Percentiles rank a stretch among this genome's conserved stretches.
These are phyloP conservation scores for Paxillus ammoniavirescens DNA, from an alignment of 768 basidiomycete genomes.

Conservation along the genomic window DNA sequence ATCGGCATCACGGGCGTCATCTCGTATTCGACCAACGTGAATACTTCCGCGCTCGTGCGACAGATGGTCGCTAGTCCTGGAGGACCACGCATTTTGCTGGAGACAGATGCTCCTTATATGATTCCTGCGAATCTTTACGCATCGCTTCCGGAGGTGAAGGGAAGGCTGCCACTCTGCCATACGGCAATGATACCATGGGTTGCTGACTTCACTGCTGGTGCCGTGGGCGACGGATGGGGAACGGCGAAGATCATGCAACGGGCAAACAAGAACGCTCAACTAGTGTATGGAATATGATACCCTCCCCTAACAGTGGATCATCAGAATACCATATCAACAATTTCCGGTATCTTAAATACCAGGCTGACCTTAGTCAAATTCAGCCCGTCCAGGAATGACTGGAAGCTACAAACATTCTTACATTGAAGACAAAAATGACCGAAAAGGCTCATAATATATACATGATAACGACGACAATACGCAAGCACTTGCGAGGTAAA, in stretches of 20 bases:
- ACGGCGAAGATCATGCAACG: slow-evolving; percentile 56
- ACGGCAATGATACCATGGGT: slow-evolving; percentile 87
- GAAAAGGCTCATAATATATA: neutral
- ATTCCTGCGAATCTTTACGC: slow-evolving; percentile 71
- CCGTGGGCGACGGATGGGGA: slow-evolving; percentile 45
- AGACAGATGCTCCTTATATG: slow-evolving; percentile 91
- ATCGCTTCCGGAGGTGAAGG: slow-evolving; percentile 49
- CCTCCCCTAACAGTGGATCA: neutral
- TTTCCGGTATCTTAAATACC: too few relatives aligned
- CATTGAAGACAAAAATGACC: neutral
- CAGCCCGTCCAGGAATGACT: neutral
- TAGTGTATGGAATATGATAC: slow-evolving; percentile 54
- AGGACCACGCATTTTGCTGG: slow-evolving; percentile 57
- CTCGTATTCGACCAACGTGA: slow-evolving; percentile 71
- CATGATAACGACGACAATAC: neutral
- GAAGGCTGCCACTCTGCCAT: slow-evolving; percentile 69
- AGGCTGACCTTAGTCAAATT: too few relatives aligned
- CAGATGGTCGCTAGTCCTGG: slow-evolving; percentile 38
- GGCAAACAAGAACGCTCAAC: slow-evolving; percentile 62
- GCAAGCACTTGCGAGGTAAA: too few relatives aligned
- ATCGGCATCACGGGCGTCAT: slow-evolving; percentile 89
- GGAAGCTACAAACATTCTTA: neutral
- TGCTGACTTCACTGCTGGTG: slow-evolving; percentile 65
- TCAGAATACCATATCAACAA: neutral
- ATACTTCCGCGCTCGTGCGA: slow-evolving; percentile 68